Base-by-base conservation (phyloP, 495 filamentous ascomycete species). In the Margaritispora aquatica region DNA sequence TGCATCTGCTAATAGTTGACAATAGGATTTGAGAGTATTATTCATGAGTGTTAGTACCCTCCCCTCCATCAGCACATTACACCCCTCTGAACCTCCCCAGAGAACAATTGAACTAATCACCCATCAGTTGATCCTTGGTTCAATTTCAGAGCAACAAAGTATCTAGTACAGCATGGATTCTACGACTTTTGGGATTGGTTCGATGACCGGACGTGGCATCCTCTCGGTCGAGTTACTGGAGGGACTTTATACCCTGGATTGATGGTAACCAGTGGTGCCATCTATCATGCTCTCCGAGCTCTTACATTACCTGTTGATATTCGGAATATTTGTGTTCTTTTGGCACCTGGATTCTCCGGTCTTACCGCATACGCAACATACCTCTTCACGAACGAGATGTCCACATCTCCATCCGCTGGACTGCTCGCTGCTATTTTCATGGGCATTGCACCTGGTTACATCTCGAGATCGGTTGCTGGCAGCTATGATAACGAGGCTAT, bases 161-260 rank as follows among this genome's bases (percentile, higher is more conserved):
- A 99, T 66, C 82, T 99, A 51, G 88, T 97, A 55, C 81, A 94
- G 67, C 80, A 99, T 82, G 95, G 95, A 59, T 97, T 99, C 75
- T 95, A 96, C 73, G 90, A 87, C 71, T 99, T 99, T 71, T 99
- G 95, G 95, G 93, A 99, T 75, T 99, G 95, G 95, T 99, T 99
- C 70, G 95, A 99, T 77, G 95, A 99, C 80, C 87, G 94, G 78
- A 98, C 95, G 83, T 99, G 95, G 95, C 94, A 99, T 76, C 95
- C 95, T 60, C 88, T 99, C 59, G 95, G 95, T 59, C 90, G 95
- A 76, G 95, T 99, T 66, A 99, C 95, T 58, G 95, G 95, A 74
- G 95, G 95, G 67, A 99, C 95, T 22, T 84, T 99, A 57, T 99
- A 99, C 71, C 95, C 95, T 20, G 95, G 95, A 66, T 82, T 99